Base-by-base conservation (phyloP, 352 stramenopile genomes). In the Plasmopara muralis region DNA sequence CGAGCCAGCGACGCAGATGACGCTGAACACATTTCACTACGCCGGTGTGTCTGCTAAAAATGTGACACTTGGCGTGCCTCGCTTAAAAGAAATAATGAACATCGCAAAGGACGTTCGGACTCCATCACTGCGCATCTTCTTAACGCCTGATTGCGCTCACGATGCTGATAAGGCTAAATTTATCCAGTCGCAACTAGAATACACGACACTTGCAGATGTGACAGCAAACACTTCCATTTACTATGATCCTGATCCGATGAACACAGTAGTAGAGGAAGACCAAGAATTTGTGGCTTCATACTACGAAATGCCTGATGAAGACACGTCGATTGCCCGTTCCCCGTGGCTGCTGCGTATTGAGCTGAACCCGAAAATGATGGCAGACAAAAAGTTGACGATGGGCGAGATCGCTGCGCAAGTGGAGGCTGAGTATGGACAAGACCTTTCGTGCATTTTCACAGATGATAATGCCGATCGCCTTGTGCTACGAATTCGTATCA, bases 1-100 rank as follows among this genome's bases (percentile, higher is more conserved):
- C 58, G 96, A 99, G 64, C 97, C 97, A 16, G 95, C 97, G 46
- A 99, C 97, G 34, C 97, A 99, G 77, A 99, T 99, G 96, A 99
- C 97, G 13, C 77, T 99, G 48, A 99, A 99, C 78, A 99, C 97
- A 43, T 99, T 99, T 78, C 97, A 99, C 74, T 99, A 98, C 67
- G 96, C 96, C 60, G 86, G 97, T 89, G 96, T 99, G 57, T 98
- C 89, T 41, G 95, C 96, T 15, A 99, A 99, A 75, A 99, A 99
- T 83, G 97, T 99, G 14, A 99, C 97, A 34, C 87, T 99, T 29
- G 97, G 97, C 84, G 97, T 99, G 40, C 97, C 97, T 47, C 90
- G 97, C 48, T 68, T 99, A 57, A 99, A 99, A 74, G 97, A 99
- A 83, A 98, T 99, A 58, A 98, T 99, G 66, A 99, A 99, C 61